Percentiles rank a stretch among this genome's conserved stretches.
Evolutionary conservation across 1,284 basidiomycete genomes (phyloP).

Genomic region (Athelia sp.): DNA sequence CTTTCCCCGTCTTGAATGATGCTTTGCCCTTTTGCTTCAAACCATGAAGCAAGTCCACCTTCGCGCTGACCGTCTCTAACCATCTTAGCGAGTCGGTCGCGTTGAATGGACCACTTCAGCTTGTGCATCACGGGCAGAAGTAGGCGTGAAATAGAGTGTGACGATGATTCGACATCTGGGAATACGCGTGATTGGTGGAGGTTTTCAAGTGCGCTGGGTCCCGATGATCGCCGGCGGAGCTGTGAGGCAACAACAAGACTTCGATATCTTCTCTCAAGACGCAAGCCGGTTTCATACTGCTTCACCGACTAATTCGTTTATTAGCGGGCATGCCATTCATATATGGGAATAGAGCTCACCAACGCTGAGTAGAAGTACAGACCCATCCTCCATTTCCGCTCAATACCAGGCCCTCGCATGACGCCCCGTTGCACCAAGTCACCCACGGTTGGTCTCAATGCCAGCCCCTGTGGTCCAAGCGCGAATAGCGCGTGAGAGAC

Average conservation of each 20-base stretch:
- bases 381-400: conserved; percentile 59
- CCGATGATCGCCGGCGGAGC: conserved; percentile 34
- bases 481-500: conserved; percentile 61
- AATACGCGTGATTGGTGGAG: conserved; percentile 43
- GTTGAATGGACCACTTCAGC: conserved; percentile 54
- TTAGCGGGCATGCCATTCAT: conserved; percentile 1
- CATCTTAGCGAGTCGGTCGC: conserved; percentile 48
- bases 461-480: conserved; percentile 42
- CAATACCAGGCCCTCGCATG: conserved; percentile 60
- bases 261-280: conserved; percentile 44
- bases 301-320: conserved; percentile 40
- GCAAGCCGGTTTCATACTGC: conserved; percentile 51
- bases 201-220: conserved; percentile 23
- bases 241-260: conserved; percentile 41
- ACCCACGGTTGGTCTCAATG: conserved; percentile 55
- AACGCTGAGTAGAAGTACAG: conserved; percentile 55
- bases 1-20: conserved; percentile 57
- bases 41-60: conserved; percentile 43
- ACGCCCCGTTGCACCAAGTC: conserved; percentile 66
- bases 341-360: conserved; percentile 3
- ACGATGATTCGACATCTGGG: conserved; percentile 48
- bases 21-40: conserved; percentile 42
- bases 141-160: conserved; percentile 41
- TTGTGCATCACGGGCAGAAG: conserved; percentile 51
- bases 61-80: conserved; percentile 37